Percentiles rank a stretch among this genome's conserved stretches.
Conservation (phyloP, 2,329 filamentous ascomycete genomes). For the Didymella exigua region DNA sequence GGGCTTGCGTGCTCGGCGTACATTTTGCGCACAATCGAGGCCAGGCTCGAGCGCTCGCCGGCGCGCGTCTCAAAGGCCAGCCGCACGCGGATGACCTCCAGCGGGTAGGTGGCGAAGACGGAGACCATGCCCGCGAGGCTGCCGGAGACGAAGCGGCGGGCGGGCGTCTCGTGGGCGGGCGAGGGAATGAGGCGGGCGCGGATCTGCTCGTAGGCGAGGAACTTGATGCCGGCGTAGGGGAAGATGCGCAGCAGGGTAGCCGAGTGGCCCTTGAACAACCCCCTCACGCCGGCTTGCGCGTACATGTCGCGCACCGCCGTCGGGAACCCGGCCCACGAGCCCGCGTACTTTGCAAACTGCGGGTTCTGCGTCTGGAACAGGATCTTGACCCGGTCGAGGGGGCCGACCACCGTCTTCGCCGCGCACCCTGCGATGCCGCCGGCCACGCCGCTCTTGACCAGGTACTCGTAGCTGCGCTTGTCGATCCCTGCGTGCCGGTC, state of each 20-base stretch:
- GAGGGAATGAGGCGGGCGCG: slow-evolving; percentile 76
- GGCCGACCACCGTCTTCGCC: slow-evolving; percentile 92
- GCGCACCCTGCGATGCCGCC: slow-evolving; percentile 91
- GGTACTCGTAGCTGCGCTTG: slow-evolving; percentile 81
- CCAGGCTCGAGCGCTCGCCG: slow-evolving; percentile 70
- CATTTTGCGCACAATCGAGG: slow-evolving; percentile 82
- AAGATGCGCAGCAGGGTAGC: slow-evolving; percentile 94
- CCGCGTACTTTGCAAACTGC: slow-evolving; percentile 89
- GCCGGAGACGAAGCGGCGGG: slow-evolving; percentile 75
- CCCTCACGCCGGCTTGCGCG: slow-evolving; percentile 70
- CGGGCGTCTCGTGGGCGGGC: slow-evolving; percentile 76
- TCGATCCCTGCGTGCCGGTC: slow-evolving; percentile 51
- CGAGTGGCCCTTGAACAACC: slow-evolving; percentile 91
- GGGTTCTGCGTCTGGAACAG: slow-evolving; percentile 96
- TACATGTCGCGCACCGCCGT: slow-evolving; percentile 86
- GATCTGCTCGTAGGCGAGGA: slow-evolving; percentile 96
- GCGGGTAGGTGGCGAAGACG: slow-evolving; percentile 94
- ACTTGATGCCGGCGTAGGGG: slow-evolving; percentile 97
- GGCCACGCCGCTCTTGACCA: slow-evolving; percentile 81
- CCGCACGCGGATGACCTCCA: slow-evolving; percentile 91
- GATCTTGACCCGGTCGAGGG: slow-evolving; percentile 97
- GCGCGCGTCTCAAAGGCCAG: slow-evolving; percentile 91
- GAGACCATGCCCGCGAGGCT: slow-evolving; percentile 82
- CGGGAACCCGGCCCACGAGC: slow-evolving; percentile 84
- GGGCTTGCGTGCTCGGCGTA: slow-evolving; percentile 73